Evolutionary conservation across 352 stramenopile species (phyloP), one percentile per base, ranked within the genome.

Genomic region (Pythium sp.): DNA sequence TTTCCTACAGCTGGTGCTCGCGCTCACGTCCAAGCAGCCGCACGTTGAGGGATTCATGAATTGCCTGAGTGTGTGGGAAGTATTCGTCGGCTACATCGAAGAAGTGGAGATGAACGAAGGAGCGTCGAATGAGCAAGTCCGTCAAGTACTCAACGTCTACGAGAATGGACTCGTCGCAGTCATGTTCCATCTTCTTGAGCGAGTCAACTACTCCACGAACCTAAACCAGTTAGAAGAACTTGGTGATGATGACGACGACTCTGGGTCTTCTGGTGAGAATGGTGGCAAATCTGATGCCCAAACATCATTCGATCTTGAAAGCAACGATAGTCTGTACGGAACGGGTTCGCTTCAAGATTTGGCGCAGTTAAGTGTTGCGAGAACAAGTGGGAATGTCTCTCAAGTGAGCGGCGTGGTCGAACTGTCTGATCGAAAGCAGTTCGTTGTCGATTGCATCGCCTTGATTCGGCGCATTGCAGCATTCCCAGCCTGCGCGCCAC

Each of bases 31-130:
- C 22, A 82, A 87, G 26, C 87, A 95, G 75, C 84, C 84, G 4
- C 84, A 93, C 55, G 76, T 90, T 2, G 81, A 81, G 36, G 87
- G 85, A 1, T 91, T 93, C 53, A 63, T 93, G 54, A 92, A 93
- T 67, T 95, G 87, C 55, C 63, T 95, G 41, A 85, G 76, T 28
- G 80, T 93, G 7, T 95, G 87, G 87, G 85, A 95, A 30, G 84
- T 95, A 6, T 91, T 95, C 59, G 85, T 95, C 18, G 78, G 79
- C 20, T 92, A 93, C 58, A 82, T 95, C 60, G 87, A 95, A 70
- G 85, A 93, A 63, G 74, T 83, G 1, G 82, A 93, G 63, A 79
- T 88, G 46, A 83, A 91, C 46, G 85, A 91, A 74, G 79, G 73
- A 5, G 81, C 81, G 3, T 73, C 79, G 2, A 89, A 89, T 51